phyloP scores from a whole-genome alignment of 2,329 filamentous ascomycete species.

The Sclerotinia borealis region DNA sequence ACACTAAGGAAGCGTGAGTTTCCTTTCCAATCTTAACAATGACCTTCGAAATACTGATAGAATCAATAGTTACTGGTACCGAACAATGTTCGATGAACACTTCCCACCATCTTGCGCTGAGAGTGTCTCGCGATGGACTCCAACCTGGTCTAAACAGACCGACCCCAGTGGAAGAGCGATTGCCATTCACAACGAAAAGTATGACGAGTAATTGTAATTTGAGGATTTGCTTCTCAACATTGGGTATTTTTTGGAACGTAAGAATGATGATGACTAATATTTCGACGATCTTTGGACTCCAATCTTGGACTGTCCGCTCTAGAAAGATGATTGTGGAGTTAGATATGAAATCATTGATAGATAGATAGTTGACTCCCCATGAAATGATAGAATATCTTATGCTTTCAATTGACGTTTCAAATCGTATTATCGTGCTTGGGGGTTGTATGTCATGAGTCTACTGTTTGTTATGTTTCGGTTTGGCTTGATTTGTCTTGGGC shows the following conservation, averaged over 20 bases:
- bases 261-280: not conserved
- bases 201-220: constrained; percentile 40
- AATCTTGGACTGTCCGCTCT: not conserved
- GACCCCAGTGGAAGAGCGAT: constrained; percentile 89
- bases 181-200: constrained; percentile 68
- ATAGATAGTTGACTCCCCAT: constrained; percentile 1
- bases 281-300: not conserved
- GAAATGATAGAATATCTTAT: constrained; percentile 5
- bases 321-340: constrained; percentile 4
- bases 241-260: not conserved
- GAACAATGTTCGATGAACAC: constrained; percentile 97
- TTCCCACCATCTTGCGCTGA: constrained; percentile 87
- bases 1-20: constrained; percentile 88
- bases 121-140: constrained; percentile 94
- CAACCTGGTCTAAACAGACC: constrained; percentile 93
- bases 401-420: not conserved
- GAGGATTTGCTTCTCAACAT: not conserved
- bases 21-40: not conserved
- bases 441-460: not conserved
- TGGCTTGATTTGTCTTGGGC: not conserved
- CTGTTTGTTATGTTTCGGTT: not conserved
- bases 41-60: not conserved
- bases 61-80: constrained; percentile 78
- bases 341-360: constrained; percentile 9
- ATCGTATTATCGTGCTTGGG: not conserved